Percentiles rank a stretch among this genome's conserved stretches.
phyloP scores from a whole-genome alignment of 129 eudicot species.

The Pittosporum tobira region DNA sequence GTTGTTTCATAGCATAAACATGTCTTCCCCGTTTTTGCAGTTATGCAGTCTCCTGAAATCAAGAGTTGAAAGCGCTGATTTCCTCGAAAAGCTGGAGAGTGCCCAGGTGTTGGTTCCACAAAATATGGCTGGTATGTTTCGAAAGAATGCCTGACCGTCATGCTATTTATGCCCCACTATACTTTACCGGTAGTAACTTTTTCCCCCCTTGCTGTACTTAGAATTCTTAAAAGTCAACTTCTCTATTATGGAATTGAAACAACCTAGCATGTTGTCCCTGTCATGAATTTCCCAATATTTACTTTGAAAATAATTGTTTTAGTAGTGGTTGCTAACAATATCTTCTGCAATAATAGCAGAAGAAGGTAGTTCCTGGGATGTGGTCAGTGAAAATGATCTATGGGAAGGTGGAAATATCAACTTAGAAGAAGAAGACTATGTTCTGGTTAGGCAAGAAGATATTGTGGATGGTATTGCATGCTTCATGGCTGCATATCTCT shows the following conservation, averaged over 20 bases:
- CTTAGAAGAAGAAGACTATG: conserved; percentile 67
- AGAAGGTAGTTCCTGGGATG: conserved; percentile 93
- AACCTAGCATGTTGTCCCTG: neutral
- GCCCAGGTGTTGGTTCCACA: conserved; percentile 68
- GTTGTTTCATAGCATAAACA: neutral
- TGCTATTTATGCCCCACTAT: neutral
- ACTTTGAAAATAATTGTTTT: conserved; percentile 9
- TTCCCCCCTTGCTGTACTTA: neutral
- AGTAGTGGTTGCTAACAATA: conserved; percentile 8
- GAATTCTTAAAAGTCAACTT: too few relatives aligned
- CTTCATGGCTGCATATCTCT: conserved; percentile 88
- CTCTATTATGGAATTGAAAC: neutral
- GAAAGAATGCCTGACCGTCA: neutral
- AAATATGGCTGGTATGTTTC: conserved; percentile 42
- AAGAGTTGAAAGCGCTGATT: conserved; percentile 71
- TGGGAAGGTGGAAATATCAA: conserved; percentile 68
- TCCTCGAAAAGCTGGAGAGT: conserved; percentile 72
- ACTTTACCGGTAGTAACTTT: neutral
- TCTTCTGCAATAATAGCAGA: conserved; percentile 40
- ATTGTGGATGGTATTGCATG: conserved; percentile 94
- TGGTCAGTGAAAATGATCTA: conserved; percentile 74
- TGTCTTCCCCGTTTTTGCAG: conserved; percentile 28
- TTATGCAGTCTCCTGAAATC: conserved; percentile 74
- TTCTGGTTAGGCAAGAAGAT: conserved; percentile 90
- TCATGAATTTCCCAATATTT: neutral